phyloP scores from a whole-genome alignment of 768 basidiomycete genomes.

The Paxillus ammoniavirescens region DNA sequence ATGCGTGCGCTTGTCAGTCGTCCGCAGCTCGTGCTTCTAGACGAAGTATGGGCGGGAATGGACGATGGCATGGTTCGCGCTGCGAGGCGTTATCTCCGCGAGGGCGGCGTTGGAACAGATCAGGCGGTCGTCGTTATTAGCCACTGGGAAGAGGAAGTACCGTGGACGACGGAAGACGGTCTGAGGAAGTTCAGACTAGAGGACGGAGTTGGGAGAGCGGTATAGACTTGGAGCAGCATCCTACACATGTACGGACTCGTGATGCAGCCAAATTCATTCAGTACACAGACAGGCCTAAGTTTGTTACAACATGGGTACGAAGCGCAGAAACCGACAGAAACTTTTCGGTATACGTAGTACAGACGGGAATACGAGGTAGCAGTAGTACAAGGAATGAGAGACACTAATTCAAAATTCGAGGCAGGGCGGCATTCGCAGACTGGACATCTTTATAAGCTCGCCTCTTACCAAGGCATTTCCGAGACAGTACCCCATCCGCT shows the following conservation, averaged over 20 bases:
- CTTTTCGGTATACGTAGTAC: background rate
- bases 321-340: background rate
- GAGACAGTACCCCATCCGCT: slow-evolving; percentile 25
- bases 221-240: background rate
- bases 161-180: slow-evolving; percentile 65
- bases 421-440: background rate
- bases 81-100: slow-evolving; percentile 61
- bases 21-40: slow-evolving; percentile 76
- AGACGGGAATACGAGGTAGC: background rate
- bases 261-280: background rate
- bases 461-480: slow-evolving; percentile 24
- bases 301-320: too few species aligned
- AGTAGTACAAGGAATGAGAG: background rate
- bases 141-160: slow-evolving; percentile 91
- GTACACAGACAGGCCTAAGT: background rate
- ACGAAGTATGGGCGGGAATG: slow-evolving; percentile 96
- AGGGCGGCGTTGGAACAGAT: slow-evolving; percentile 44
- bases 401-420: background rate
- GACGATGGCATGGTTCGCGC: slow-evolving; percentile 70
- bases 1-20: slow-evolving; percentile 81
- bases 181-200: slow-evolving; percentile 39
- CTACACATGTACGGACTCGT: background rate
- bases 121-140: slow-evolving; percentile 87
- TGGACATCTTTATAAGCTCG: background rate
- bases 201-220: slow-evolving; percentile 29